These are phyloP conservation scores for Exophiala sp. DNA, from an alignment of 2,329 filamentous ascomycete species.

Conservation along the genomic window DNA sequence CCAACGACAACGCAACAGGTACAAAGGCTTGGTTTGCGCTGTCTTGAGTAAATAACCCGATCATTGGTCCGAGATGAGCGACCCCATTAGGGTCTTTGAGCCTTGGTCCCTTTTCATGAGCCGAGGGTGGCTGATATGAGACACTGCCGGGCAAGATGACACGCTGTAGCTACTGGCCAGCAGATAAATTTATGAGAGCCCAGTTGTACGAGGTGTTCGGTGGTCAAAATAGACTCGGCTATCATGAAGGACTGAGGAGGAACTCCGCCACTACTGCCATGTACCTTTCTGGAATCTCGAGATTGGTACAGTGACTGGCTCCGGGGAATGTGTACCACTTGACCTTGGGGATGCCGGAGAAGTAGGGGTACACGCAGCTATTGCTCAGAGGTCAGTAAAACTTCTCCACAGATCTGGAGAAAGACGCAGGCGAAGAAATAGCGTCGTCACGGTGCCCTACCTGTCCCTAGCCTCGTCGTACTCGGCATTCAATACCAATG, in stretches of 20 bases:
- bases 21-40: too few relatives aligned
- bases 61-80: too few relatives aligned
- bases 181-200: too few relatives aligned
- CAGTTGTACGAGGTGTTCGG: too few relatives aligned
- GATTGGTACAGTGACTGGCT: slow-evolving; percentile 31
- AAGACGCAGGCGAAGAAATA: background rate
- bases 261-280: slow-evolving; percentile 35
- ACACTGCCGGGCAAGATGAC: too few relatives aligned
- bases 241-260: slow-evolving; percentile 17
- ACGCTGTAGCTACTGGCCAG: too few relatives aligned
- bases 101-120: too few relatives aligned
- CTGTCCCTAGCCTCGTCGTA: slow-evolving; percentile 33
- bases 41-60: too few relatives aligned
- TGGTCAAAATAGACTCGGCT: background rate
- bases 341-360: slow-evolving; percentile 33
- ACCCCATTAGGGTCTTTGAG: too few relatives aligned
- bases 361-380: slow-evolving; percentile 21
- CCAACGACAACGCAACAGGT: too few relatives aligned
- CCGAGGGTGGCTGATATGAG: too few relatives aligned
- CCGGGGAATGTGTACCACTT: slow-evolving; percentile 37
- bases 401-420: background rate
- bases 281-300: slow-evolving; percentile 38
- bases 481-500: slow-evolving; percentile 41
- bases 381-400: background rate
- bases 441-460: slow-evolving; percentile 3